Evolutionary conservation across 345 rosid species (phyloP), one percentile per base, ranked within the genome.

Genomic region (Salix purpurea): DNA sequence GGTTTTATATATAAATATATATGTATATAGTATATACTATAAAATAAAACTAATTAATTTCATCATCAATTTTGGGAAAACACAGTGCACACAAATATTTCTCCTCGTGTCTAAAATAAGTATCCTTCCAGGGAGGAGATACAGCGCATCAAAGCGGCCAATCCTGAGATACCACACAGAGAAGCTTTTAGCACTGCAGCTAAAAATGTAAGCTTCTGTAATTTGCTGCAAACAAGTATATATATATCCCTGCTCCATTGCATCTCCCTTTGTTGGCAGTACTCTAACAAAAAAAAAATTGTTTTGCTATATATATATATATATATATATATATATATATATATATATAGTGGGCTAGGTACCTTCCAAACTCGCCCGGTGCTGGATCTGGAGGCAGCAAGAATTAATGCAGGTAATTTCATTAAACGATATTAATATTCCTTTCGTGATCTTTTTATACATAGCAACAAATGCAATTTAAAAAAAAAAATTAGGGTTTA

Each of bases 151-250:
- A 96, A 96, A 83, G 89, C 90, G 13, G 95, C 97, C 7, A 91
- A 96, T 83, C 98, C 98, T 14, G 99, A 92, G 86, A 90, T 92
- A 77, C 97, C 99, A 65, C 97, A 96, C 73, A 88, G 99, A 66
- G 98, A 96, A 80, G 99, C 98, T 74, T 96, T 96, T 72, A 96
- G 99, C 74, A 81, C 99, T 37, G 98, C 98, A 50, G 97, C 99
- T 1, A 96, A 96, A 88, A 93, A 96, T 74, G 98, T 96, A 86
- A 84, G 87, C 70, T 26, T 76, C 19, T 14, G 61, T 42, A 1
- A 40, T 12, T 48, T 26, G 9, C 44, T 10, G 10, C 42, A 39
- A 39, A 39, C 42, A 39, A 39, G 42, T 39, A 1, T 7, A 0
- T 40, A 10, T 40, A 0, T 40, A 10, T 40, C 44, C 13, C 1